Evolutionary conservation across 768 basidiomycete genomes (phyloP).

Genomic region (Clitopilus passeckerianus): DNA sequence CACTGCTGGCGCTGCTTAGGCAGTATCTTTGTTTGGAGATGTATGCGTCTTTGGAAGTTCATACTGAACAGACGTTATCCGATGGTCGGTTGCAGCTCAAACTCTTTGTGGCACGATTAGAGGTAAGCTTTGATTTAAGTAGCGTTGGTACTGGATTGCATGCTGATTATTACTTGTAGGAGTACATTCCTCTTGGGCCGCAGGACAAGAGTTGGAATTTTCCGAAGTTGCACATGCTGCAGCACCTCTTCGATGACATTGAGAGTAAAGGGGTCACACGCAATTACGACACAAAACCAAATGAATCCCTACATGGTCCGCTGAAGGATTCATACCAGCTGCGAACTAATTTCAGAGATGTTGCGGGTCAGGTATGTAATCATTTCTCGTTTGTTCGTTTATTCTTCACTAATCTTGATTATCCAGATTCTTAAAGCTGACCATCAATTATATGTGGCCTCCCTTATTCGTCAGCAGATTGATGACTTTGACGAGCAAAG

Average conservation of each 20-base stretch:
- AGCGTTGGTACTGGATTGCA: too few species aligned
- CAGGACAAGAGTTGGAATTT: slow-evolving; percentile 25
- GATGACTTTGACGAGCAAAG: too few species aligned
- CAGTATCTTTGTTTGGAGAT: slow-evolving; percentile 2
- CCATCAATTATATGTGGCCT: too few species aligned
- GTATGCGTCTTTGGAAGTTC: slow-evolving; percentile 5
- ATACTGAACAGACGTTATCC: slow-evolving; percentile 2
- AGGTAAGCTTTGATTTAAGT: not conserved
- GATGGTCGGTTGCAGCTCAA: not conserved
- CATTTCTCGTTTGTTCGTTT: not conserved
- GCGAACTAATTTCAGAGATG: slow-evolving; percentile 25
- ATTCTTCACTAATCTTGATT: not conserved
- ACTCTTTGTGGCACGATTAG: not conserved
- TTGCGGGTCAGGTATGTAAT: slow-evolving; percentile 21
- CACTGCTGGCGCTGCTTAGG: slow-evolving; percentile 1
- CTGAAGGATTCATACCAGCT: slow-evolving; percentile 19
- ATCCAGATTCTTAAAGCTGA: too few species aligned
- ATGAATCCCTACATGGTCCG: slow-evolving; percentile 24
- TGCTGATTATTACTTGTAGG: too few species aligned
- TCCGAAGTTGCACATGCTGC: slow-evolving; percentile 27
- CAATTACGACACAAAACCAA: slow-evolving; percentile 25
- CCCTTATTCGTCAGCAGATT: too few species aligned
- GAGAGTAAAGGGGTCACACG: slow-evolving; percentile 20
- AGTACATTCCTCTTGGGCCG: too few species aligned
- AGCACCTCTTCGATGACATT: slow-evolving; percentile 28